A percentile compares a stretch with the other conserved stretches of the same genome.
phyloP scores from a whole-genome alignment of 768 basidiomycete genomes.

The Podaxis sp. region DNA sequence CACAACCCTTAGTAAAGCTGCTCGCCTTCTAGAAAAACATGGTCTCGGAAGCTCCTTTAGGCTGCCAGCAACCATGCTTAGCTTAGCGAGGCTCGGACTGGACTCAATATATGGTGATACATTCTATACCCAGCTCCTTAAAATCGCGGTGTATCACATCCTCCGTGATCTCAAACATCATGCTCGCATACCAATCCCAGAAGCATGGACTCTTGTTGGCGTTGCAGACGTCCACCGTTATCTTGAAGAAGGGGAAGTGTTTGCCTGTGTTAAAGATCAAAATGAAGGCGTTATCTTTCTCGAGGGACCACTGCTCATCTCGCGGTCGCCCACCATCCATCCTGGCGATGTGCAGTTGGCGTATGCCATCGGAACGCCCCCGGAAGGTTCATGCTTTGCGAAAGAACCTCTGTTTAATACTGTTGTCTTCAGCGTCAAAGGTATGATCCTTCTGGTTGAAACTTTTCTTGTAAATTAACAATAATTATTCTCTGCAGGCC shows the following conservation, averaged over 20 bases:
- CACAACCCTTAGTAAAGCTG: slow-evolving; percentile 42
- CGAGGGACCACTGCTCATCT: slow-evolving; percentile 54
- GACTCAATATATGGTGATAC: slow-evolving; percentile 32
- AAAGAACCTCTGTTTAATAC: slow-evolving; percentile 57
- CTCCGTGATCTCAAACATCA: slow-evolving; percentile 63
- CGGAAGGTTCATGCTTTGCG: slow-evolving; percentile 49
- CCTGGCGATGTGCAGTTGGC: slow-evolving; percentile 69
- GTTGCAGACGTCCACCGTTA: slow-evolving; percentile 64
- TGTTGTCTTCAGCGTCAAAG: slow-evolving; percentile 62
- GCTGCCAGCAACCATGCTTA: slow-evolving; percentile 50
- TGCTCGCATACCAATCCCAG: slow-evolving; percentile 66
- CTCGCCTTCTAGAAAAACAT: slow-evolving; percentile 49
- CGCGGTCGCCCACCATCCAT: slow-evolving; percentile 67
- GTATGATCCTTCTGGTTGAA: slow-evolving; percentile 27
- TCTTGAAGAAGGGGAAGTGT: slow-evolving; percentile 56
- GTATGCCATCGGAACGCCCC: slow-evolving; percentile 59
- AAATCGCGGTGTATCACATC: slow-evolving; percentile 59
- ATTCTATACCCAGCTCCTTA: slow-evolving; percentile 54
- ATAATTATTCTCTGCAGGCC: slow-evolving; percentile 34
- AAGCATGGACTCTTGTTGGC: slow-evolving; percentile 68
- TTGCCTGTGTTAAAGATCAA: slow-evolving; percentile 51
- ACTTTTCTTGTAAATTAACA: background rate
- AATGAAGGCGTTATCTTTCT: slow-evolving; percentile 44
- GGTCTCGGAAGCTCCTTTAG: slow-evolving; percentile 61
- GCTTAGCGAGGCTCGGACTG: slow-evolving; percentile 49